Base-by-base conservation (phyloP, 805 yeast genomes). In the Saccharomycopsis capsularis region DNA sequence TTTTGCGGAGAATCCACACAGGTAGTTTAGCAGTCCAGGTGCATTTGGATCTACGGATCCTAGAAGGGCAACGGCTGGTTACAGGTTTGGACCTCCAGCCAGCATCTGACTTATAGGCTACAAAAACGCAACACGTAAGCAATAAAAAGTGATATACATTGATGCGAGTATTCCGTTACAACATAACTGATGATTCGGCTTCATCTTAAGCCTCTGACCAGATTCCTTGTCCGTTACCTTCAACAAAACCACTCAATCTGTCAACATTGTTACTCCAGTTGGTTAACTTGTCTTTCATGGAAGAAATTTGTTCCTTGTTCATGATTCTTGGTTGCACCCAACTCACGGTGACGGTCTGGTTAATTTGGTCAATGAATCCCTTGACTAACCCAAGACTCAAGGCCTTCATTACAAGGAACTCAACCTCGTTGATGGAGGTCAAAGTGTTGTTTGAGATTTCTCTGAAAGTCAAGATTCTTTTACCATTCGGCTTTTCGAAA, bases 251-350 rank as follows among this genome's bases (percentile, higher is more conserved):
- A 44, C 79, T 84, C 57, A 93, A 73, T 30, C 71, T 71, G 35
- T 74, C 73, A 23, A 91, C 97, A 57, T 81, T 81, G 47, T 65
- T 63, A 57, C 85, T 82, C 99, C 99, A 93, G 45, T 71, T 73
- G 24, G 72, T 71, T 61, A 93, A 75, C 59, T 85, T 84, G 46
- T 74, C 72, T 56, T 80, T 79, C 85, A 93, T 87, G 40, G 74
- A 73, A 50, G 73, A 76, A 51, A 91, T 84, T 71, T 93, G 99
- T 40, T 77, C 78, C 55, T 71, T 73, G 60, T 87, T 87, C 75
- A 93, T 82, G 48, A 89, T 86, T 60, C 98, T 76, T 51, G 99
- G 98, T 71, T 93, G 98, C 54, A 91, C 82, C 99, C 99, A 93
- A 24, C 85, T 80, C 42, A 93, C 81, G 30, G 83, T 80, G 49